Conservation (phyloP, 2,329 filamentous ascomycete species). For the Alternaria brassicae region DNA sequence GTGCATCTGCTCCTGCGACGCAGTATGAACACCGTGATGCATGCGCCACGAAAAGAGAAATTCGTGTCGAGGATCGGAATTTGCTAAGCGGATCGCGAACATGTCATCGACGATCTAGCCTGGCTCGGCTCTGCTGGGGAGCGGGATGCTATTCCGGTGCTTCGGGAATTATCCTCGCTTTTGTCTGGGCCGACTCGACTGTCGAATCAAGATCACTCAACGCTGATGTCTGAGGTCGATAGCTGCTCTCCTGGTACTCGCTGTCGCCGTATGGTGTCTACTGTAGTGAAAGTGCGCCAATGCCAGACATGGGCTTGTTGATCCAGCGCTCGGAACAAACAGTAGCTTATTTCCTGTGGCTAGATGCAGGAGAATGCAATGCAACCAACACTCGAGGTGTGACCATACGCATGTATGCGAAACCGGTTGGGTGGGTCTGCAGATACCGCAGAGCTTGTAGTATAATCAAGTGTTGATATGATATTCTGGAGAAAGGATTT, state of each 20-base stretch:
- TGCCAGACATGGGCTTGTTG: slow-evolving; percentile 33
- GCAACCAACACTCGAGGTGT: slow-evolving; percentile 40
- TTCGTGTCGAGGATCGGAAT: slow-evolving; percentile 10
- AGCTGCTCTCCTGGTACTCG: neutral
- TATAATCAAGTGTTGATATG: slow-evolving; percentile 22
- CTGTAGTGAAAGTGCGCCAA: slow-evolving; percentile 37
- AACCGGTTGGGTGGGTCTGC: slow-evolving; percentile 29
- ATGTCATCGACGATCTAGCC: neutral
- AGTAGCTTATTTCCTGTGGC: slow-evolving; percentile 25
- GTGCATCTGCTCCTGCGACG: neutral
- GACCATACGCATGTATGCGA: slow-evolving; percentile 43
- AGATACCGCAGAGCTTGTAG: slow-evolving; percentile 32
- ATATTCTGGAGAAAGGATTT: slow-evolving; percentile 12
- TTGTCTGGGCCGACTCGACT: neutral
- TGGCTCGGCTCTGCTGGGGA: neutral
- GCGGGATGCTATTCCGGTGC: neutral
- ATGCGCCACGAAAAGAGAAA: neutral
- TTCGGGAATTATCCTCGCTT: neutral
- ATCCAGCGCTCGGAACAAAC: slow-evolving; percentile 32
- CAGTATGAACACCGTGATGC: neutral
- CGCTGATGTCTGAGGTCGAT: neutral
- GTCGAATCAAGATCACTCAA: neutral
- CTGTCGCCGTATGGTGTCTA: slow-evolving; percentile 26
- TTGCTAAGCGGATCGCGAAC: slow-evolving; percentile 9
- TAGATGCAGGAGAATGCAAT: slow-evolving; percentile 25